phyloP scores from a whole-genome alignment of 176 grass and related monocot species.

The Carex cristatella region DNA sequence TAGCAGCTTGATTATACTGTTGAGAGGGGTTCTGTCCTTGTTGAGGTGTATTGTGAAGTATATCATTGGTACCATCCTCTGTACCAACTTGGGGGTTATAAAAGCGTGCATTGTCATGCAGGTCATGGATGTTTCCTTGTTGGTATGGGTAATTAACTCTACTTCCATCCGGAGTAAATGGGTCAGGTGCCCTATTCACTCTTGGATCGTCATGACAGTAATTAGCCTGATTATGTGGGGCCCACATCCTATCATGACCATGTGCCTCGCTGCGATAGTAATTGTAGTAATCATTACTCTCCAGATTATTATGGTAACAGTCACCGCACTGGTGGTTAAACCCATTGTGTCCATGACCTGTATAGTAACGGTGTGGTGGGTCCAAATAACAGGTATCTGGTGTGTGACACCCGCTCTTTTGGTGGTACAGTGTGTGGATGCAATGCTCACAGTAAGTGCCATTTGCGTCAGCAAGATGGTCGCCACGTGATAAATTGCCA shows the following conservation, averaged over 20 bases:
- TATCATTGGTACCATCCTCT: slow-evolving; percentile 39
- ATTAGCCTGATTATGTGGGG: slow-evolving; percentile 35
- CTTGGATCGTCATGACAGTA: slow-evolving; percentile 57
- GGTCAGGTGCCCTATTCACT: slow-evolving; percentile 47
- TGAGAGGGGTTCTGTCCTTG: slow-evolving; percentile 35
- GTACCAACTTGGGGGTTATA: slow-evolving; percentile 41
- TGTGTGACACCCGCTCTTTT: slow-evolving; percentile 38
- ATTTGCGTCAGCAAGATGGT: slow-evolving; percentile 24
- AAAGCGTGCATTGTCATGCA: slow-evolving; percentile 43
- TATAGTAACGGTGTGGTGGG: slow-evolving; percentile 34
- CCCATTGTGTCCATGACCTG: slow-evolving; percentile 45
- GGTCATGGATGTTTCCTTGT: slow-evolving; percentile 46
- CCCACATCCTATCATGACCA: slow-evolving; percentile 52
- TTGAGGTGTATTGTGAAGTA: slow-evolving; percentile 37
- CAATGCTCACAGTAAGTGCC: slow-evolving; percentile 50
- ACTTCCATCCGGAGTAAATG: slow-evolving; percentile 42
- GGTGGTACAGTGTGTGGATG: slow-evolving; percentile 34
- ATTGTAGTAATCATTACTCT: slow-evolving; percentile 41
- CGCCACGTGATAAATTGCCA: slow-evolving; percentile 49
- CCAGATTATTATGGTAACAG: slow-evolving; percentile 52
- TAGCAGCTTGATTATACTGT: slow-evolving; percentile 51
- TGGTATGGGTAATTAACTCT: slow-evolving; percentile 47
- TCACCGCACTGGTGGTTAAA: slow-evolving; percentile 46
- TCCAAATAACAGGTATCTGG: slow-evolving; percentile 47
- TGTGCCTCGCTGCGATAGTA: slow-evolving; percentile 47